Evolutionary conservation across 345 rosid species (phyloP).

Genomic region (Bretschneidera sinensis): DNA sequence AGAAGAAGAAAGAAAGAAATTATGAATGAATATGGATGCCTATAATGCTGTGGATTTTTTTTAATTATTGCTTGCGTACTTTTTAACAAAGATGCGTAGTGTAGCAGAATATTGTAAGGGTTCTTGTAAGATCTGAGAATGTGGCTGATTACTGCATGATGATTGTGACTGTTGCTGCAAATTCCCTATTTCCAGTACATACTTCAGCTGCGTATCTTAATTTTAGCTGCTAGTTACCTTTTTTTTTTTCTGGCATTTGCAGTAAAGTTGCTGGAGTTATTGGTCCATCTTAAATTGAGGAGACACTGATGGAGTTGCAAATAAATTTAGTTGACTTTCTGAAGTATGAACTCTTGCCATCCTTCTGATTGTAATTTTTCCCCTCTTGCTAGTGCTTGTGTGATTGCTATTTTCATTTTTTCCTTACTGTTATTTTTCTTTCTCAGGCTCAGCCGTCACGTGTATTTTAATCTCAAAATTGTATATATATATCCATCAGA

Average conservation of each 20-base stretch:
- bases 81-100: no score
- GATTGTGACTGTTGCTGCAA: background rate
- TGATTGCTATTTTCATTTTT: background rate
- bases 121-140: no score
- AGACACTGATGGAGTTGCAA: constrained; percentile 55
- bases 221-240: background rate
- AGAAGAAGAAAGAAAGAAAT: no score
- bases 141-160: background rate
- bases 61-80: no score
- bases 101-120: no score
- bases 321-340: constrained; percentile 59
- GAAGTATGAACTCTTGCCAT: constrained; percentile 40
- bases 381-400: background rate
- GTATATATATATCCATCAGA: no score
- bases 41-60: background rate
- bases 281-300: constrained; percentile 56
- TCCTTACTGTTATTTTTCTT: no score
- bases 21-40: background rate
- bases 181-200: background rate
- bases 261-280: constrained; percentile 80
- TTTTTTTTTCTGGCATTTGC: constrained; percentile 26
- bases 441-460: no score
- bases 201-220: background rate
- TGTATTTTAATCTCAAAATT: no score
- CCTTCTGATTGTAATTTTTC: background rate